A percentile compares a stretch with the other conserved stretches of the same genome.
Evolutionary conservation across 2,329 filamentous ascomycete species (phyloP).

Genomic region (Berkeleyomyces rouxiae): DNA sequence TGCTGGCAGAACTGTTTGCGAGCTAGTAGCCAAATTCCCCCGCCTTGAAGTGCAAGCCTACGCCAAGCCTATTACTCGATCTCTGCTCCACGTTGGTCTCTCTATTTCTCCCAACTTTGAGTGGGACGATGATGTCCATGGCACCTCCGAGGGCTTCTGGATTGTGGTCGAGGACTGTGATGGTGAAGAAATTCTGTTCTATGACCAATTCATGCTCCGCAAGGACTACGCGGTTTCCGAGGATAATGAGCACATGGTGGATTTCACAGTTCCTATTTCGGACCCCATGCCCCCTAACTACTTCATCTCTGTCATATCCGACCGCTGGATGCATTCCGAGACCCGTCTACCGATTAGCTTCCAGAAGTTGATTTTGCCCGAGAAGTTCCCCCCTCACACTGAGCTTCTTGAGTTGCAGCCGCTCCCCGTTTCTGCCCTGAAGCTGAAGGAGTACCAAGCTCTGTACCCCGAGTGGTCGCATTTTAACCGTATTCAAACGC

Average conservation of each 20-base stretch:
- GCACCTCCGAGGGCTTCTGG: slow-evolving; percentile 85
- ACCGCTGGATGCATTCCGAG: slow-evolving; percentile 97
- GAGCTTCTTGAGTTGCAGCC: slow-evolving; percentile 84
- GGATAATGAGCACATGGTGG: slow-evolving; percentile 82
- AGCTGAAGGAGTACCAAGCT: slow-evolving; percentile 63
- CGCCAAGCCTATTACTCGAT: slow-evolving; percentile 86
- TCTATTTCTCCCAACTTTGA: slow-evolving; percentile 88
- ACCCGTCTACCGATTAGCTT: slow-evolving; percentile 87
- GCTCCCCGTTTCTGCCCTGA: slow-evolving; percentile 73
- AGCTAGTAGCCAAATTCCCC: slow-evolving; percentile 80
- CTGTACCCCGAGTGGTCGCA: slow-evolving; percentile 71
- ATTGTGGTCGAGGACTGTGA: slow-evolving; percentile 95
- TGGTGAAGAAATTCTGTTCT: slow-evolving; percentile 86
- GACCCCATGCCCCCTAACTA: slow-evolving; percentile 98
- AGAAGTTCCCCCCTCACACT: slow-evolving; percentile 90
- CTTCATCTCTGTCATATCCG: slow-evolving; percentile 87
- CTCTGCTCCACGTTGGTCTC: slow-evolving; percentile 77
- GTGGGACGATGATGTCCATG: slow-evolving; percentile 85
- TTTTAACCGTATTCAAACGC: slow-evolving; percentile 96
- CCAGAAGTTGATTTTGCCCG: slow-evolving; percentile 82
- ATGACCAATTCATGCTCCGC: slow-evolving; percentile 83
- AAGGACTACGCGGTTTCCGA: slow-evolving; percentile 76
- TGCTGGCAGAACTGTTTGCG: slow-evolving; percentile 70
- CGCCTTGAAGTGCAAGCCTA: slow-evolving; percentile 83
- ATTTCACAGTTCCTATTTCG: slow-evolving; percentile 90